Evolutionary conservation across 2,329 filamentous ascomycete genomes (phyloP), one percentile per base, ranked within the genome.

Genomic region (Westerdykella ornata): DNA sequence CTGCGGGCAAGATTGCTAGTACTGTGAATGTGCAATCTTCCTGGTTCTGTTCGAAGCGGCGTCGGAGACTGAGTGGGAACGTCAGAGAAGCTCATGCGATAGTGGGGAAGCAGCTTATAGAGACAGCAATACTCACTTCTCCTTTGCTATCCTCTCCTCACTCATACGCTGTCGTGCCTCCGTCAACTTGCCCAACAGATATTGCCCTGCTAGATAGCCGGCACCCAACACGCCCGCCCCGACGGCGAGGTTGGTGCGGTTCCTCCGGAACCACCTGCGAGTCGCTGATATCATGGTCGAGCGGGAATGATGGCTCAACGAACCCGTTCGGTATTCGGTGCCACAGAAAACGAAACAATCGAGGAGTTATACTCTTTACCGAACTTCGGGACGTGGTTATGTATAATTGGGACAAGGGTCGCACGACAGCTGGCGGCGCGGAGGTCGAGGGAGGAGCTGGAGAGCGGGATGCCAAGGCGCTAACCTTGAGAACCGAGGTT

Each of bases 21-120:
- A 97, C 88, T 29, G 92, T 98, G 65, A 94, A 96, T 36, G 90
- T 96, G 70, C 92, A 98, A 68, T 98, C 92, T 64, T 95, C 90
- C 65, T 98, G 92, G 67, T 98, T 98, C 69, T 98, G 92, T 67
- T 97, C 88, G 70, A 98, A 98, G 60, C 92, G 85, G 44, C 92
- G 85, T 38, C 89, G 88, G 47, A 98, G 78, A 68, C 90, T 97
- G 57, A 22, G 12, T 11, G 30, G 30, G 8, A 17, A 33, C 16
- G 30, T 33, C 16, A 33, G 30, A 14, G 8, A 14, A 33, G 8
- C 13, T 13, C 14, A 33, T 33, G 14, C 5, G 30, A 33, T 15
- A 6, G 16, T 3, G 16, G 16, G 31, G 14, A 33, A 36, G 7
- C 3, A 14, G 8, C 2, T 4, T 36, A 5, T 9, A n/a, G 18